phyloP scores from a whole-genome alignment of 2,329 filamentous ascomycete species.

The Colletotrichum eleusines region DNA sequence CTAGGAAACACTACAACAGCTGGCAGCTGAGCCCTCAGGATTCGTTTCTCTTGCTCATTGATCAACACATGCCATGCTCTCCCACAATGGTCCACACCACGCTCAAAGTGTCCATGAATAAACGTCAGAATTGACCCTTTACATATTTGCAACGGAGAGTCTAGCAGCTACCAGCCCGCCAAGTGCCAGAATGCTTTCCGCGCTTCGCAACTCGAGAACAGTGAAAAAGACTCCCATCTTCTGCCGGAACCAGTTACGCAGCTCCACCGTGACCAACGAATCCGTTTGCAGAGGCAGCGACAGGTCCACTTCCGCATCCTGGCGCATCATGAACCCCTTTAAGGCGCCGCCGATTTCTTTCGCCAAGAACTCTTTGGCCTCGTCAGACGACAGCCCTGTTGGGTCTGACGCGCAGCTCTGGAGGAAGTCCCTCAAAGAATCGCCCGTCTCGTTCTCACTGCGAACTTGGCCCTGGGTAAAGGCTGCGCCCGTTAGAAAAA shows the following conservation, averaged over 20 bases:
- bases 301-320: conserved; percentile 29
- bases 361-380: conserved; percentile 23
- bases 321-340: conserved; percentile 39
- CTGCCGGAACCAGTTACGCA: conserved; percentile 44
- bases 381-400: conserved; percentile 1
- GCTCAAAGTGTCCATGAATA: not conserved
- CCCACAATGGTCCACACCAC: not conserved
- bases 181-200: conserved; percentile 19
- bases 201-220: conserved; percentile 23
- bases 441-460: not conserved
- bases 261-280: conserved; percentile 45
- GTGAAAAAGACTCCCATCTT: conserved; percentile 39
- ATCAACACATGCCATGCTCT: not conserved
- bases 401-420: conserved; percentile 13
- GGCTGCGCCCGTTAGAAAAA: conserved; percentile 18
- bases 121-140: not conserved
- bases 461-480: conserved; percentile 26
- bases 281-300: conserved; percentile 39
- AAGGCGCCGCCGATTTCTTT: conserved; percentile 21
- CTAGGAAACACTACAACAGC: no score
- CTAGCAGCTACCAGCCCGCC: conserved; percentile 1
- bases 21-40: no score
- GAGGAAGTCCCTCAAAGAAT: conserved; percentile 16
- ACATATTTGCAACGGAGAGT: conserved; percentile 4
- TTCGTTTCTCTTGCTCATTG: no score